Base-by-base conservation (phyloP, 768 basidiomycete genomes). In the Leccinum truebloodii region DNA sequence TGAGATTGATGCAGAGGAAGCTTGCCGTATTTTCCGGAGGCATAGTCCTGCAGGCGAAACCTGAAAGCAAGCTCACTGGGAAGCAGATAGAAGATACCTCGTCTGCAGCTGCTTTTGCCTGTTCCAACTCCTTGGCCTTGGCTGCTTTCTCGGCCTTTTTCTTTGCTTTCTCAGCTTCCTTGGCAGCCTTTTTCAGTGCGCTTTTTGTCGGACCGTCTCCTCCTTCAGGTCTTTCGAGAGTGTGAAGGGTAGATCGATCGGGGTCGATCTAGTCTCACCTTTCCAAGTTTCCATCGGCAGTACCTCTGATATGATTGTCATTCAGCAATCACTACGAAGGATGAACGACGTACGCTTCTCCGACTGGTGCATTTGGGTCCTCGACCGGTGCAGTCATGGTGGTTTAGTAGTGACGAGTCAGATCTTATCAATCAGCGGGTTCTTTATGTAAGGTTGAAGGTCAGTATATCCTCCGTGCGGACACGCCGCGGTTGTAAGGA, bases 1-100 rank as follows among this genome's bases (percentile, higher is more conserved):
- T 93, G 89, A 26, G 95, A 98, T 76, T 97, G 93, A 77, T 98
- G 90, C 50, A 98, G 78, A 39, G 95, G 93, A 16, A 95, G 81
- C 61, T 83, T 80, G 54, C 97, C 97, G 73, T 98, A 99, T 75
- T 86, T 90, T 51, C 86, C 83, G 35, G 76, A 75, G 3, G 94
- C 87, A 71, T 78, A 89, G 71, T 95, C 94, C 92, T 94, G 65
- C 20, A 51, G 44, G 58, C 55, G 28, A 48, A 37, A 63, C 53
- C 39, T 60, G 32, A 68, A 56, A 30, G 30, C 5, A 22, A 28
- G 34, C 12, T 46, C 24, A 70, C 80, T 63, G 57, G 87, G 88
- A 46, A 39, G 57, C 18, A 26, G 18, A 44, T 32, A 34, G 52
- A 52, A 28, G 16, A 39, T 34, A 84, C 74, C 60, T 66, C 81